A percentile compares a stretch with the other conserved stretches of the same genome.
These are phyloP conservation scores for Candida suzukii DNA, from an alignment of 805 yeast species.

Conservation along the genomic window DNA sequence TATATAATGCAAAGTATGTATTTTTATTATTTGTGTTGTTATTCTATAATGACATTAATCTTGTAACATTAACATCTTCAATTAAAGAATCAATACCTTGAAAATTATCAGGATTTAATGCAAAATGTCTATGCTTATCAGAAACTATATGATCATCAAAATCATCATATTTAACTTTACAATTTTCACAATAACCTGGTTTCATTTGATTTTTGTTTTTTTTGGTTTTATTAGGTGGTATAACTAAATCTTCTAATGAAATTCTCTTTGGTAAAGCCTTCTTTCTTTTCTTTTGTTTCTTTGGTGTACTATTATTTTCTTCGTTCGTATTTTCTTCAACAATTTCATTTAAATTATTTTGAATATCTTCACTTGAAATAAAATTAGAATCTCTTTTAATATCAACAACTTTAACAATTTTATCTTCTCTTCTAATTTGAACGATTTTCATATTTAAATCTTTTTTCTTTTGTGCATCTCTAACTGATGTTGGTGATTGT, in stretches of 20 bases:
- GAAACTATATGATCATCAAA: constrained; percentile 70
- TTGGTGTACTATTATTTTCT: no score
- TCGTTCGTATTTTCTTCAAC: constrained; percentile 4
- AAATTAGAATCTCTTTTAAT: constrained; percentile 14
- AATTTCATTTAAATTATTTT: no score
- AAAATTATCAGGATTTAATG: constrained; percentile 64
- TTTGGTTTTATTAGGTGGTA: neutral
- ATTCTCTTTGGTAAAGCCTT: neutral
- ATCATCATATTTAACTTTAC: constrained; percentile 75
- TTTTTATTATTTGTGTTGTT: neutral
- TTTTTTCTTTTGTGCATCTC: neutral
- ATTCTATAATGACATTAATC: constrained; percentile 18
- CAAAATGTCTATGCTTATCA: constrained; percentile 71
- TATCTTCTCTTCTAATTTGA: constrained; percentile 16
- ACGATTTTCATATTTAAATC: constrained; percentile 7
- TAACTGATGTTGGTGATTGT: neutral
- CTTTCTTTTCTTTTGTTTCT: neutral
- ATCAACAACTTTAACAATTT: constrained; percentile 11
- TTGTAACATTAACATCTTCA: constrained; percentile 27
- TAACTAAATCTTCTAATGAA: neutral
- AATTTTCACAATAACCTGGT: constrained; percentile 91
- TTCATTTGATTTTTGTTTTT: constrained; percentile 19
- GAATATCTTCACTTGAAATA: constrained; percentile 13
- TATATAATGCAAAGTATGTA: neutral
- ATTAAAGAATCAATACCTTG: constrained; percentile 71